These are phyloP conservation scores for Bjerkandera adusta DNA, from an alignment of 1,284 basidiomycete species.

Conservation along the genomic window DNA sequence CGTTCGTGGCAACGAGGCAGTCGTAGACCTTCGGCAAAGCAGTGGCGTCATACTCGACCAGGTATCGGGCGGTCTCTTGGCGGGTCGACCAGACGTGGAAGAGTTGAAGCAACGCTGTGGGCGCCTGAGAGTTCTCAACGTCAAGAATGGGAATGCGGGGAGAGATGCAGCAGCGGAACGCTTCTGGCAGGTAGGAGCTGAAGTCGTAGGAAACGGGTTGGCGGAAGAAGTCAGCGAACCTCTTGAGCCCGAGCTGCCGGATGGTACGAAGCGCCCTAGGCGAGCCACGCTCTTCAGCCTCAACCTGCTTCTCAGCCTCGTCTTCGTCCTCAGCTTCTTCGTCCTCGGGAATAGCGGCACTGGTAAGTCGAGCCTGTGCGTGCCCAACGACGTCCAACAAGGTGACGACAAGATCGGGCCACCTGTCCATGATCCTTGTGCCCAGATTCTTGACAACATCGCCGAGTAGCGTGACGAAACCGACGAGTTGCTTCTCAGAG, in stretches of 20 bases:
- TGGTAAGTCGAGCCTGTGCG: constrained; percentile 58
- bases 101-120: constrained; percentile 87
- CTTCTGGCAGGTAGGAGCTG: constrained; percentile 61
- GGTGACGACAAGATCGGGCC: constrained; percentile 72
- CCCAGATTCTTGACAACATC: constrained; percentile 84
- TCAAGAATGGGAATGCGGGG: constrained; percentile 79
- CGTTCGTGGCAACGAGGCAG: constrained; percentile 79
- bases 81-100: constrained; percentile 79
- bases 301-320: constrained; percentile 29
- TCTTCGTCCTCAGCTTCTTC: constrained; percentile 38
- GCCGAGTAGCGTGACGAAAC: constrained; percentile 82
- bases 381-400: constrained; percentile 63
- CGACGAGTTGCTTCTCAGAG: constrained; percentile 74
- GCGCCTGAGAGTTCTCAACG: constrained; percentile 89
- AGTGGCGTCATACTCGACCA: constrained; percentile 70
- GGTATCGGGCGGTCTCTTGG: constrained; percentile 54
- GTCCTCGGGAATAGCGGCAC: constrained; percentile 32
- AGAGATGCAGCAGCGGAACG: constrained; percentile 76
- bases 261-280: constrained; percentile 57
- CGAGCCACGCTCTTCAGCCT: constrained; percentile 28
- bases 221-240: constrained; percentile 88
- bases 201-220: constrained; percentile 75
- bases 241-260: constrained; percentile 83
- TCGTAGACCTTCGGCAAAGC: constrained; percentile 80
- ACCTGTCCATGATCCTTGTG: constrained; percentile 62